phyloP scores from a whole-genome alignment of 176 grass and related monocot genomes.

The Avena atlantica region DNA sequence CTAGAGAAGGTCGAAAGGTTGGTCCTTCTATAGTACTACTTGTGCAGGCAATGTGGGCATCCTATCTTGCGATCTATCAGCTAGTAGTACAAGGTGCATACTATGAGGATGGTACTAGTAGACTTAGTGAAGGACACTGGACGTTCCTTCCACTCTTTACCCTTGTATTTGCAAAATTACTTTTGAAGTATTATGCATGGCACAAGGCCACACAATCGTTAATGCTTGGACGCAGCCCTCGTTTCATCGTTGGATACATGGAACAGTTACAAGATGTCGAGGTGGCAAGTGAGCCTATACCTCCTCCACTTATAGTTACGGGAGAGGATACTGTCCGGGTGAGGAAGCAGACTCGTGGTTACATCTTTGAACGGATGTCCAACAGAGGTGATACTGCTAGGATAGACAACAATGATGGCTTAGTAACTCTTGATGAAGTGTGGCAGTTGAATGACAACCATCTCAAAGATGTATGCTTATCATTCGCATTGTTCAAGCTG shows the following conservation, averaged over 20 bases:
- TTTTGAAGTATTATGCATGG: slow-evolving; percentile 17
- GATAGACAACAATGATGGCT: neutral
- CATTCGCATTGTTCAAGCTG: slow-evolving; percentile 22
- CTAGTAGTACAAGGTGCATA: neutral
- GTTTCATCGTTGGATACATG: slow-evolving; percentile 9
- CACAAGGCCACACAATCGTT: neutral
- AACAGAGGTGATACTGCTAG: neutral
- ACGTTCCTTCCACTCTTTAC: neutral
- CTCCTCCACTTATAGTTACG: neutral
- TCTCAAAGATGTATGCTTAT: neutral
- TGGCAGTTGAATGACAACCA: neutral
- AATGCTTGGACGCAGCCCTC: slow-evolving; percentile 10
- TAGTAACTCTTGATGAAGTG: slow-evolving; percentile 1
- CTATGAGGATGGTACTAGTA: neutral
- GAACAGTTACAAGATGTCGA: neutral
- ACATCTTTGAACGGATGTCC: neutral
- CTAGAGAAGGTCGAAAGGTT: neutral
- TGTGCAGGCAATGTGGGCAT: neutral
- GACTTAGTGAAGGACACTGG: neutral
- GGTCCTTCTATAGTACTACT: neutral
- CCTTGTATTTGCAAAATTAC: neutral
- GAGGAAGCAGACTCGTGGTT: neutral
- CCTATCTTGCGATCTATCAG: neutral
- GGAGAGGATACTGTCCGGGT: neutral
- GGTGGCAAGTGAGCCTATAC: neutral